Base-by-base conservation (phyloP, 2,329 filamentous ascomycete species). In the Colletotrichum orchidophilum region DNA sequence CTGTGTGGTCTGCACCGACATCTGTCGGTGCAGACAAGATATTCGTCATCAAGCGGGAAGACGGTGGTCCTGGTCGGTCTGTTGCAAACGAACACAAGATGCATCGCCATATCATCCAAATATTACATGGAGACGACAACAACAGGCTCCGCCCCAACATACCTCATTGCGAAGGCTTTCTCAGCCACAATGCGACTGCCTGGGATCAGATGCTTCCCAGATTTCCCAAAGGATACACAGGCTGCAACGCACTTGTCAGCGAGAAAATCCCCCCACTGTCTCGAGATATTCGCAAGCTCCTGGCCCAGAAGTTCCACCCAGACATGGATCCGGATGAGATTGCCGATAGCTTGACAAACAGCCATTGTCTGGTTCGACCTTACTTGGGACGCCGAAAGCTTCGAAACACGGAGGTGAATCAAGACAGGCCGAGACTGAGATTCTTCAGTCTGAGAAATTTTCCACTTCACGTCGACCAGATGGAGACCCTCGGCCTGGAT, bases 301-400 rank as follows among this genome's bases (percentile, higher is more conserved):
- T 81, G 12, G 63, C 75, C 15, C 33, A 71, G 0, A 73, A 63
- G 3, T 79, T 76, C 29, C 72, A 73, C 8, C 66, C 71, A 3
- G 65, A 49, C 11, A 9, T 2, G 5, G 5, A 52, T 39, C n/a
- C 21, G 1, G 65, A 69, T 0, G 49, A 62, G 0, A 65, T 75
- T 9, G 11, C 72, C 6, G 52, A 46, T 1, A 80, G 81, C 46
- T 63, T 72, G 1, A 76, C 75, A 5, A 82, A 86, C 59, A 73
- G 81, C n/a, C 83, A 86, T 67, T 89, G 86, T 58, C 77, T 90
- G 0, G 76, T 87, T 12, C 82, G 87, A 1, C 80, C 82, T 0
- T 89, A 88, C 59, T 76, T 89, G 0, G 87, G 87, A 7, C 80
- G 78, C 9, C 74, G 79, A 7, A 72, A 72, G n/a, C 68, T 67